These are phyloP conservation scores for Thermothielavioides terrestris DNA, from an alignment of 495 filamentous ascomycete species.

Conservation along the genomic window DNA sequence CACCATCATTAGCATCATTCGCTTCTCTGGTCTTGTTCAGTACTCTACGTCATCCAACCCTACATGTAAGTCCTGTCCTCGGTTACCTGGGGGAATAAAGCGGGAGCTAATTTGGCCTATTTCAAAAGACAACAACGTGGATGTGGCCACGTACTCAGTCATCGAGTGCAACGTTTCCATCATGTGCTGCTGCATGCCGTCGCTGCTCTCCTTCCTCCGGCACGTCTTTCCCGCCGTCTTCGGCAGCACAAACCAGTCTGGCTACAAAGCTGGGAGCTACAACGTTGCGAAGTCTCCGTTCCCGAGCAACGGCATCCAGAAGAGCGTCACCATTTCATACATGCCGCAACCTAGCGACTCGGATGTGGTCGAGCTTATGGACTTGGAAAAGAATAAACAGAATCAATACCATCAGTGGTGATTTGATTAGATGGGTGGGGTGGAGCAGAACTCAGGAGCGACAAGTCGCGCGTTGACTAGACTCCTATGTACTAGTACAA, in stretches of 20 bases:
- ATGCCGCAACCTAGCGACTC: background rate
- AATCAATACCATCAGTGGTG: background rate
- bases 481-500: too few relatives aligned
- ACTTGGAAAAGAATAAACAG: background rate
- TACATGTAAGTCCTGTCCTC: background rate
- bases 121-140: background rate
- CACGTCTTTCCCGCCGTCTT: background rate
- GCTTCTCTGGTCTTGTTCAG: background rate
- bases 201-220: background rate
- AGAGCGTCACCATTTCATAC: background rate
- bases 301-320: background rate
- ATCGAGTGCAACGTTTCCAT: background rate
- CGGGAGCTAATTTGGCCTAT: background rate
- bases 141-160: background rate
- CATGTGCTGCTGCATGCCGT: background rate
- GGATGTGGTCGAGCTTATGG: background rate
- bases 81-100: too few relatives aligned
- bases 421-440: background rate
- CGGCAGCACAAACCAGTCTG: background rate
- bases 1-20: background rate
- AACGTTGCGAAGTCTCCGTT: background rate
- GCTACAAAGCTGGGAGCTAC: background rate
- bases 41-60: background rate
- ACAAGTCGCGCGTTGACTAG: too few relatives aligned
- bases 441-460: too few relatives aligned